phyloP scores from a whole-genome alignment of 2,329 filamentous ascomycete genomes.

The Aureobasidium lini region DNA sequence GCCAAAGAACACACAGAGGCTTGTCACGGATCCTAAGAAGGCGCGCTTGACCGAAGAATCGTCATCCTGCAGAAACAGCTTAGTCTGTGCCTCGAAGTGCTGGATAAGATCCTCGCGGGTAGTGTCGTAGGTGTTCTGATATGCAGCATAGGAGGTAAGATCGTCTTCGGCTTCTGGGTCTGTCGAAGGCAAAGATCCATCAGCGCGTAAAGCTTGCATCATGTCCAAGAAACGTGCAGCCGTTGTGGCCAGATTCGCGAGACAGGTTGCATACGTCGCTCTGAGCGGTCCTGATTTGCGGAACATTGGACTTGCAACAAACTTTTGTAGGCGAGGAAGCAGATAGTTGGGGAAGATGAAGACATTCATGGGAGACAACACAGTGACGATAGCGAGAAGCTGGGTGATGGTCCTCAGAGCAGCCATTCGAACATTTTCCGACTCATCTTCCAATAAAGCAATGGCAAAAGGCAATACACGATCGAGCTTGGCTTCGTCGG shows the following conservation, averaged over 20 bases:
- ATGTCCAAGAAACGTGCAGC: conserved; percentile 82
- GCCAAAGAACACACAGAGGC: conserved; percentile 90
- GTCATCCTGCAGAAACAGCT: conserved; percentile 77
- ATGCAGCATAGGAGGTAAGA: conserved; percentile 58
- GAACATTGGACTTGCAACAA: conserved; percentile 45
- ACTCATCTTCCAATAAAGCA: conserved; percentile 70
- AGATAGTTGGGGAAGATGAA: conserved; percentile 62
- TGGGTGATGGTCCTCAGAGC: conserved; percentile 84
- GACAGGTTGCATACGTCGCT: conserved; percentile 85
- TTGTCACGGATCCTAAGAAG: conserved; percentile 84
- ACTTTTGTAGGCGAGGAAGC: conserved; percentile 50
- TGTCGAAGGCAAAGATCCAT: conserved; percentile 68
- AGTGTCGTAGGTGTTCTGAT: conserved; percentile 79
- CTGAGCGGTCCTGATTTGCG: conserved; percentile 58
- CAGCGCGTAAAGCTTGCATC: conserved; percentile 77
- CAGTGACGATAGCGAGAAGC: conserved; percentile 74
- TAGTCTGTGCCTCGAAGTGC: conserved; percentile 81
- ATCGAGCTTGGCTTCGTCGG: conserved; percentile 93
- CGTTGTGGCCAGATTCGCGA: conserved; percentile 80
- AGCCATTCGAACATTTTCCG: conserved; percentile 76
- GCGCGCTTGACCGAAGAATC: conserved; percentile 82
- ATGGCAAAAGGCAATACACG: conserved; percentile 86
- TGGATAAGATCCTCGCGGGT: conserved; percentile 76
- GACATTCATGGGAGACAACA: conserved; percentile 70
- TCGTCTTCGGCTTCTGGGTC: conserved; percentile 76